phyloP scores from a whole-genome alignment of 129 eudicot genomes.

The Saussurea involucrata region DNA sequence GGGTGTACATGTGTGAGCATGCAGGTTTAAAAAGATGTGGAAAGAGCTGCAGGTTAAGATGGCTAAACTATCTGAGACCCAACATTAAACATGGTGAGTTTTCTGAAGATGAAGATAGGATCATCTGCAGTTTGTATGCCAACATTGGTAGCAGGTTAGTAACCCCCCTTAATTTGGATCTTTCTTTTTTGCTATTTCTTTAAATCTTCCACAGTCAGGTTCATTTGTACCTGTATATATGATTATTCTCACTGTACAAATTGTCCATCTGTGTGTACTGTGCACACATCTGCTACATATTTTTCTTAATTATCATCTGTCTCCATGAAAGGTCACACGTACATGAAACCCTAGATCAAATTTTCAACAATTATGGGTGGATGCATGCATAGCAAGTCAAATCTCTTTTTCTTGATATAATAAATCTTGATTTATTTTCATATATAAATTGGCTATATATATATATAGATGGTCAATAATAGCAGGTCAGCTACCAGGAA shows the following conservation, averaged over 20 bases:
- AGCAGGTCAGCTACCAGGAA: slow-evolving; percentile 79
- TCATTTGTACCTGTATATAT: slow-evolving; percentile 9
- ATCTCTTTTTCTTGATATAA: slow-evolving; percentile 3
- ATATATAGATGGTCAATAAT: slow-evolving; percentile 82
- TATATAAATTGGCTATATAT: not conserved
- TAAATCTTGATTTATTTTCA: not conserved
- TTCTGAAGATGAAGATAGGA: slow-evolving; percentile 80
- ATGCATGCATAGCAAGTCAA: too few relatives aligned
- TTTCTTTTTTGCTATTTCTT: not conserved
- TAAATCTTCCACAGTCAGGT: not conserved
- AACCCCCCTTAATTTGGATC: not conserved
- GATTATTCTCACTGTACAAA: not conserved
- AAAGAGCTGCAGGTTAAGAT: slow-evolving; percentile 74
- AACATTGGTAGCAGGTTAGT: slow-evolving; percentile 91
- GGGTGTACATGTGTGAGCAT: not conserved
- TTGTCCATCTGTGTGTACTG: slow-evolving; percentile 4
- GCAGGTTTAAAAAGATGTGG: slow-evolving; percentile 74
- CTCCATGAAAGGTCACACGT: slow-evolving; percentile 13
- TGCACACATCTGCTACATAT: not conserved
- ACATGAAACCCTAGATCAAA: slow-evolving; percentile 7
- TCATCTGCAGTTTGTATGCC: slow-evolving; percentile 76
- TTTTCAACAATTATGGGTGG: slow-evolving; percentile 3
- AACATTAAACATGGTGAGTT: slow-evolving; percentile 95
- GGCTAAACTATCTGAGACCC: slow-evolving; percentile 92
- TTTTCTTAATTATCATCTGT: not conserved